Evolutionary conservation across 2,329 filamentous ascomycete species (phyloP).

Genomic region (Fusarium sp.): DNA sequence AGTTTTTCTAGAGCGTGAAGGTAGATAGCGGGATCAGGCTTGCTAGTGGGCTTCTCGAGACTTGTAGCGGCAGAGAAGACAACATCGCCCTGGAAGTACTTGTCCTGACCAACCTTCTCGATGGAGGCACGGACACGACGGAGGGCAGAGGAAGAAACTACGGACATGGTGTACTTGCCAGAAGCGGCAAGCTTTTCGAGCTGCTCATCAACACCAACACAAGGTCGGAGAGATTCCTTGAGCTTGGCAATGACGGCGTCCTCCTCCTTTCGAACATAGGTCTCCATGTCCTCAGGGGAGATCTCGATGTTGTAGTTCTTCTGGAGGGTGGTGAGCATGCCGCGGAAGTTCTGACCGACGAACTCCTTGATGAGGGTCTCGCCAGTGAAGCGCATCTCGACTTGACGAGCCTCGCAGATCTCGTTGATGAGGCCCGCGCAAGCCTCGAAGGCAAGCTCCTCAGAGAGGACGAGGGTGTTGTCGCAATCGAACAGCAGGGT

Average conservation of each 20-base stretch:
- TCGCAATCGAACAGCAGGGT: slow-evolving; percentile 81
- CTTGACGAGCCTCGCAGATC: slow-evolving; percentile 74
- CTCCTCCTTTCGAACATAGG: slow-evolving; percentile 80
- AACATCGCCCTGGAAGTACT: slow-evolving; percentile 78
- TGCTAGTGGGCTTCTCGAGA: slow-evolving; percentile 81
- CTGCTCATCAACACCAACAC: slow-evolving; percentile 72
- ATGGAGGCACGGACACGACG: slow-evolving; percentile 81
- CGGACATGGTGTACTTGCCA: slow-evolving; percentile 76
- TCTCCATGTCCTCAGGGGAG: slow-evolving; percentile 72
- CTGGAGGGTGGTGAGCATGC: slow-evolving; percentile 84
- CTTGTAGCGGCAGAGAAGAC: slow-evolving; percentile 86
- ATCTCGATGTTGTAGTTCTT: slow-evolving; percentile 79
- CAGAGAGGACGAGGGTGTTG: slow-evolving; percentile 93
- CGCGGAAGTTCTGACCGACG: slow-evolving; percentile 93
- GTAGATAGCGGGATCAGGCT: slow-evolving; percentile 92
- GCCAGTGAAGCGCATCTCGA: slow-evolving; percentile 77
- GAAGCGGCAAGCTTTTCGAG: slow-evolving; percentile 69
- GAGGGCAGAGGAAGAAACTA: slow-evolving; percentile 84
- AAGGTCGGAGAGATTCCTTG: slow-evolving; percentile 71
- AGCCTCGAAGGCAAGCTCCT: slow-evolving; percentile 90
- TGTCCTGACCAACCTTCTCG: slow-evolving; percentile 79
- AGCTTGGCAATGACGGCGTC: slow-evolving; percentile 86
- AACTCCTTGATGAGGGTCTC: slow-evolving; percentile 84
- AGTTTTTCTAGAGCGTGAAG: slow-evolving; percentile 78
- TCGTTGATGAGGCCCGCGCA: slow-evolving; percentile 90